A percentile compares a stretch with the other conserved stretches of the same genome.
Evolutionary conservation across 192 early-diverging fungal genomes (phyloP).

Genomic region (Oehlia diaphana): DNA sequence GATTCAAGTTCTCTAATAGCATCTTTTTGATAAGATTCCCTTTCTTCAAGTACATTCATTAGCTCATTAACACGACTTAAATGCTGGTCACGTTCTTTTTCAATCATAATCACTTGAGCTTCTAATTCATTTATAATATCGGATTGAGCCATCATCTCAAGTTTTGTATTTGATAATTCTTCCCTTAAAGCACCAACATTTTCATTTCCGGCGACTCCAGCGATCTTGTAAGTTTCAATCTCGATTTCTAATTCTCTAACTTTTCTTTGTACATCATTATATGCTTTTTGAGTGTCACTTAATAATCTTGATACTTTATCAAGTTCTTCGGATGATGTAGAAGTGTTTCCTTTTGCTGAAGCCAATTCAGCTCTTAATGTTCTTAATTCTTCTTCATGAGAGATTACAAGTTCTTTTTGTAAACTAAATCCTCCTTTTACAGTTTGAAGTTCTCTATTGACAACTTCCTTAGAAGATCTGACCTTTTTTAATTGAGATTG

Average conservation of each 20-base stretch:
- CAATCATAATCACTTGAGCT: constrained; percentile 15
- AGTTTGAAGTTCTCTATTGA: constrained; percentile 19
- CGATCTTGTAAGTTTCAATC: constrained; percentile 18
- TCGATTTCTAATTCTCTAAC: constrained; percentile 22
- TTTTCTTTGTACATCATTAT: constrained; percentile 12
- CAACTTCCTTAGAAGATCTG: constrained; percentile 7
- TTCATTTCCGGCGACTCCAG: constrained; percentile 7
- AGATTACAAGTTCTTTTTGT: constrained; percentile 23
- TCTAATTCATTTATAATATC: constrained; percentile 21
- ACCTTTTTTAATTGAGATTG: constrained; percentile 17
- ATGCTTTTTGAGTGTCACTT: constrained; percentile 10
- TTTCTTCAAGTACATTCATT: constrained; percentile 11
- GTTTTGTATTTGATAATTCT: constrained; percentile 21
- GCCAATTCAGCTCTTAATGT: constrained; percentile 8
- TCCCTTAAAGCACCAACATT: constrained; percentile 7
- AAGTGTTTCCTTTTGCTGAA: background rate
- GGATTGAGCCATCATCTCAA: constrained; percentile 17
- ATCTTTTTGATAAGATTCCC: constrained; percentile 20
- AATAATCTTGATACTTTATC: constrained; percentile 16
- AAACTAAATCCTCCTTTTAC: constrained; percentile 13
- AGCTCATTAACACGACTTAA: constrained; percentile 8
- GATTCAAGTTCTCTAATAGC: constrained; percentile 13
- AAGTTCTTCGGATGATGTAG: background rate
- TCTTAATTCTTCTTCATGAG: constrained; percentile 17
- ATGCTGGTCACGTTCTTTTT: constrained; percentile 19